Evolutionary conservation across 1,139 yeast species (phyloP).

Genomic region (Suhomyces terraborum): DNA sequence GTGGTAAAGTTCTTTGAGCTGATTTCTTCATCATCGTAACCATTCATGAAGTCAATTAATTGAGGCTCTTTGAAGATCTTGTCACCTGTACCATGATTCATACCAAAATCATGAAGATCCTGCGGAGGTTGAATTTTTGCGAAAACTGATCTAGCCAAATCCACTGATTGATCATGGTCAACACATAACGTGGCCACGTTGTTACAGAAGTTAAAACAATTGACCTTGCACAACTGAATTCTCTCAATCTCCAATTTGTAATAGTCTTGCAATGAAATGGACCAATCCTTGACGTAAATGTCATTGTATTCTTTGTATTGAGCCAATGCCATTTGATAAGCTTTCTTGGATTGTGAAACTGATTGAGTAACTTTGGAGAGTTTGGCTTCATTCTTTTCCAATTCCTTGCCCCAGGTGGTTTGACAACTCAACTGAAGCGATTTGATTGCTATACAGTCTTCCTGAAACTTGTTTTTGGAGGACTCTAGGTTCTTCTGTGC

Average conservation of each 20-base stretch:
- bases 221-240: conserved; percentile 71
- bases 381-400: conserved; percentile 65
- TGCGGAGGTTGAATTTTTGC: conserved; percentile 67
- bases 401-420: conserved; percentile 77
- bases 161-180: conserved; percentile 74
- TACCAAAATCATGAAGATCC: conserved; percentile 61
- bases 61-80: conserved; percentile 58
- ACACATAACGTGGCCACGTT: conserved; percentile 76
- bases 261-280: conserved; percentile 61
- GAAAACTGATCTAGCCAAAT: conserved; percentile 63
- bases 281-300: conserved; percentile 82
- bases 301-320: conserved; percentile 68
- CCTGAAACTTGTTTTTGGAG: conserved; percentile 56
- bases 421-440: conserved; percentile 64
- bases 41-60: conserved; percentile 44
- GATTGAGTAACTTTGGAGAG: conserved; percentile 55
- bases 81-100: conserved; percentile 65
- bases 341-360: conserved; percentile 51
- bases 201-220: conserved; percentile 83
- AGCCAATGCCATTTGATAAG: conserved; percentile 60
- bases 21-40: conserved; percentile 30
- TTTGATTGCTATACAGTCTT: conserved; percentile 60
- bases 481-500: conserved; percentile 38
- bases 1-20: conserved; percentile 20
- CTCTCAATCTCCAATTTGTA: conserved; percentile 81